Evolutionary conservation across 2,329 filamentous ascomycete species (phyloP).

Genomic region (Sphaerulina populicola): DNA sequence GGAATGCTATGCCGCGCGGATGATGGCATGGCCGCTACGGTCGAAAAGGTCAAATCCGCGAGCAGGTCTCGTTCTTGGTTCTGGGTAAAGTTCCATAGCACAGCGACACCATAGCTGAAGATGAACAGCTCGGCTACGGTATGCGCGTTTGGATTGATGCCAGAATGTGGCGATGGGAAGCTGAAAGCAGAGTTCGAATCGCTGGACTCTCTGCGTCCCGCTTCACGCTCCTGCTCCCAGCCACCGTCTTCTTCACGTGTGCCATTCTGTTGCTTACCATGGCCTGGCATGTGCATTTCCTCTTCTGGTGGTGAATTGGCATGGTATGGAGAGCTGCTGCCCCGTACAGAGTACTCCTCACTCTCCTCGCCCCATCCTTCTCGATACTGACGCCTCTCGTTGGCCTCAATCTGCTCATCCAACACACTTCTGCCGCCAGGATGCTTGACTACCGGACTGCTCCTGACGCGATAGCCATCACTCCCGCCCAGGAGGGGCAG

Average conservation of each 20-base stretch:
- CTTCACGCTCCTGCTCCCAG: conserved; percentile 18
- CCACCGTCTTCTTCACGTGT: conserved; percentile 12
- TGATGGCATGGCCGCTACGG: conserved; percentile 19
- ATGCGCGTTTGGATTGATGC: conserved; percentile 62
- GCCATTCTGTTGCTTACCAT: conserved; percentile 10
- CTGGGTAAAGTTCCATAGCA: conserved; percentile 98
- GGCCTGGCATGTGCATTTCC: conserved; percentile 8
- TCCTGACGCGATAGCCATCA: conserved; percentile 80
- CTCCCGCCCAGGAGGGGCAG: conserved; percentile 75
- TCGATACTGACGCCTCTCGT: conserved; percentile 78
- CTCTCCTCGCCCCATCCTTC: conserved; percentile 85
- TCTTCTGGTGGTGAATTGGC: conserved; percentile 14
- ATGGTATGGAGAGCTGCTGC: conserved; percentile 19
- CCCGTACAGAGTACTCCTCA: conserved; percentile 47
- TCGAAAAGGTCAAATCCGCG: conserved; percentile 83
- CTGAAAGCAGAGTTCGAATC: conserved; percentile 33
- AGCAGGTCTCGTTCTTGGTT: conserved; percentile 93
- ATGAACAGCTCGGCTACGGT: conserved; percentile 92
- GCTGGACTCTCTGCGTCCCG: conserved; percentile 22
- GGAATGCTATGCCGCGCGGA: conserved; percentile 11
- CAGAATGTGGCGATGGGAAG: conserved; percentile 43
- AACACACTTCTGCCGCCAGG: conserved; percentile 87
- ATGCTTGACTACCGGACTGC: conserved; percentile 83
- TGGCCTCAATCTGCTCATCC: conserved; percentile 92
- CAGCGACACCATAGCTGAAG: conserved; percentile 92